Evolutionary conservation across 2,329 filamentous ascomycete genomes (phyloP).

Genomic region (Pseudogymnoascus sp.): DNA sequence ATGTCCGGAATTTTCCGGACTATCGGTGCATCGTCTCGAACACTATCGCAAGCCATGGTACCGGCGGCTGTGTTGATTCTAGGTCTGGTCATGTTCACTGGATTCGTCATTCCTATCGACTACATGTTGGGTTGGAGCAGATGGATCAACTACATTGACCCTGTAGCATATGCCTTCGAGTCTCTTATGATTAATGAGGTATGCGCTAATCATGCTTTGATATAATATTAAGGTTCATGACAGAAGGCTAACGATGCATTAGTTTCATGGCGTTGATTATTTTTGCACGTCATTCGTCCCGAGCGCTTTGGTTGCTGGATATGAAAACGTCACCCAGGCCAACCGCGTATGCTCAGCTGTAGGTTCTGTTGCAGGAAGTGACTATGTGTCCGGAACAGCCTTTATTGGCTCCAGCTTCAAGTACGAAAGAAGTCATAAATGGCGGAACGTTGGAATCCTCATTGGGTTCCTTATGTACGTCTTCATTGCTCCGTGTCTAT

Average conservation of each 20-base stretch:
- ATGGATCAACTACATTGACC: conserved; percentile 59
- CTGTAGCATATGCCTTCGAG: conserved; percentile 63
- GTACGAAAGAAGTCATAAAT: conserved; percentile 40
- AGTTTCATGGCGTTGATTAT: conserved; percentile 50
- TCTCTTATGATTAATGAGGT: conserved; percentile 67
- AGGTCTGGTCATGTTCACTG: conserved; percentile 34
- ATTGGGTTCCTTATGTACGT: conserved; percentile 57
- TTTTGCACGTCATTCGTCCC: conserved; percentile 46
- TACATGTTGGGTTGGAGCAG: conserved; percentile 57
- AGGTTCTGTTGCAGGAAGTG: conserved; percentile 45
- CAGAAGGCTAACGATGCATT: not conserved
- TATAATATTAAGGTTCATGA: not conserved
- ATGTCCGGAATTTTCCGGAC: conserved; percentile 82
- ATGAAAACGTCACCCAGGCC: conserved; percentile 36
- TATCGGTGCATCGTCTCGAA: conserved; percentile 66
- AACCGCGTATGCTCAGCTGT: conserved; percentile 51
- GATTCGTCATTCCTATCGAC: conserved; percentile 54
- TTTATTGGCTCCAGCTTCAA: conserved; percentile 51
- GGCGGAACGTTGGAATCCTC: conserved; percentile 55
- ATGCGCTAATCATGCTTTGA: conserved; percentile 2
- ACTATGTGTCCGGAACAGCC: conserved; percentile 46
- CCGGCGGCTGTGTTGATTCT: conserved; percentile 45
- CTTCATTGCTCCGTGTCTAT: conserved; percentile 37
- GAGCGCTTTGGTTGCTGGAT: conserved; percentile 29
- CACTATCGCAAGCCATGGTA: conserved; percentile 58